phyloP scores from a whole-genome alignment of 352 stramenopile species.

The Globisporangium parvum region DNA sequence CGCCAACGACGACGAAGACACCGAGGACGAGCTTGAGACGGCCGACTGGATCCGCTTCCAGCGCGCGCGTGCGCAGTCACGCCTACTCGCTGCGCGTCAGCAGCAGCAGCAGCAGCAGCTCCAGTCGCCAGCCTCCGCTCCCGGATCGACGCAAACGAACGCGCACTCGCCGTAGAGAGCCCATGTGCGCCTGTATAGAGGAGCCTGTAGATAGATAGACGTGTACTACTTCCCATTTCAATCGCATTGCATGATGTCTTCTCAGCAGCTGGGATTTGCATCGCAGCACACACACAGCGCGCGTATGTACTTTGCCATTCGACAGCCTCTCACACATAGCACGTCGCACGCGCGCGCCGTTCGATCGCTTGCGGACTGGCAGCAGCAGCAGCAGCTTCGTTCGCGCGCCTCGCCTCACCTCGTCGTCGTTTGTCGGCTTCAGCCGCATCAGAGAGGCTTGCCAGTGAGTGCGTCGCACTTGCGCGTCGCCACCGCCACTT shows the following conservation, averaged over 20 bases:
- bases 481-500: constrained; percentile 15
- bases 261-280: no score
- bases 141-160: neutral
- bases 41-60: constrained; percentile 52
- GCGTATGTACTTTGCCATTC: no score
- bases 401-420: neutral
- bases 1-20: constrained; percentile 37
- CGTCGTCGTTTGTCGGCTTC: no score
- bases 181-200: neutral
- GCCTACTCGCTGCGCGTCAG: constrained; percentile 34
- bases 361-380: neutral
- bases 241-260: neutral
- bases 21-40: constrained; percentile 50
- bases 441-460: neutral
- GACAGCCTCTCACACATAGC: neutral
- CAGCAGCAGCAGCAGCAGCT: constrained; percentile 14
- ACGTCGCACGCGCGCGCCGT: neutral
- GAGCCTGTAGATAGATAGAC: neutral
- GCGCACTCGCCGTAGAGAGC: neutral
- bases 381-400: neutral
- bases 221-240: neutral
- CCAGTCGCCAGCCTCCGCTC: neutral
- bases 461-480: constrained; percentile 13
- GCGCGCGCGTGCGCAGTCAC: constrained; percentile 42
- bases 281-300: no score